Evolutionary conservation across 2,329 filamentous ascomycete species (phyloP).

Genomic region (Aspergillus ochraceoroseus): DNA sequence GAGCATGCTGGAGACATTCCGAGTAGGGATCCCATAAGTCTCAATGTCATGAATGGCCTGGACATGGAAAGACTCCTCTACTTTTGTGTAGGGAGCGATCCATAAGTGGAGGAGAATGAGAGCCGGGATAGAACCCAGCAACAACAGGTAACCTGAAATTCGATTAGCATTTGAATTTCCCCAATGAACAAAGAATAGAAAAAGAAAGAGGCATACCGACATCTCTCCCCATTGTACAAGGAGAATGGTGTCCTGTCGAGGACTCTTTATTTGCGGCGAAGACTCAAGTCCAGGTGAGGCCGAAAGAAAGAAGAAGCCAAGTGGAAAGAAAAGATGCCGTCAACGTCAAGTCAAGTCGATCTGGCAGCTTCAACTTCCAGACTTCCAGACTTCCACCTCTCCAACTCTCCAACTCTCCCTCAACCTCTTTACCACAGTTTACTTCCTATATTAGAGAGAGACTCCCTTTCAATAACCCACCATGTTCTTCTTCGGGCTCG

Average conservation of each 20-base stretch:
- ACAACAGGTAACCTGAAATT: slow-evolving; percentile 19
- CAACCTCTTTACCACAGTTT: no score
- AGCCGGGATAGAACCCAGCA: slow-evolving; percentile 55
- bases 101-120: slow-evolving; percentile 65
- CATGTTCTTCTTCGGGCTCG: slow-evolving; percentile 67
- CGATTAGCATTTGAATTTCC: not conserved
- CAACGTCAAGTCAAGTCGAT: slow-evolving; percentile 8
- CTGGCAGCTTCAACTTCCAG: slow-evolving; percentile 16
- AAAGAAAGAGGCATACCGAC: slow-evolving; percentile 10
- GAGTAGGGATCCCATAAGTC: slow-evolving; percentile 67
- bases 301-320: slow-evolving; percentile 1
- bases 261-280: no score
- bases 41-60: slow-evolving; percentile 90
- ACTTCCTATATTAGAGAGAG: no score
- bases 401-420: slow-evolving; percentile 7
- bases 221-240: slow-evolving; percentile 25
- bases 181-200: not conserved
- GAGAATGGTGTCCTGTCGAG: not conserved
- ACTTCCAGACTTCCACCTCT: slow-evolving; percentile 5
- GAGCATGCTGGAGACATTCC: slow-evolving; percentile 52
- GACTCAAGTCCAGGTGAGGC: no score
- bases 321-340: slow-evolving; percentile 3
- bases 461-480: no score
- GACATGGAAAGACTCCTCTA: slow-evolving; percentile 97
- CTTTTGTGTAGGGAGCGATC: slow-evolving; percentile 84